Percentiles rank a stretch among this genome's conserved stretches.
These are phyloP conservation scores for Arthrobotrys musiformis DNA, from an alignment of 2,329 filamentous ascomycete species.

Conservation along the genomic window DNA sequence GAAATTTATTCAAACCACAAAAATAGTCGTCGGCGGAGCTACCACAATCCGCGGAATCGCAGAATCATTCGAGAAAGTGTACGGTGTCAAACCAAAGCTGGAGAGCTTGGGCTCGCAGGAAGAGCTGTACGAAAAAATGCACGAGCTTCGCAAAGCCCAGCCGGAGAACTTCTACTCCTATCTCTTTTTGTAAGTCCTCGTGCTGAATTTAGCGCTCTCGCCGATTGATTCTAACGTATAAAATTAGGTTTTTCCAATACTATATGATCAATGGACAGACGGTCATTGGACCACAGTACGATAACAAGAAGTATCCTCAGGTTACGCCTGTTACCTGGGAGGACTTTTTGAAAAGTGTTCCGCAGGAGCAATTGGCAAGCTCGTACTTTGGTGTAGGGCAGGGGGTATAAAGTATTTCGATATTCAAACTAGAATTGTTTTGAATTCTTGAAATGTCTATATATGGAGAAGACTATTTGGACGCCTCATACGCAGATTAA, in stretches of 20 bases:
- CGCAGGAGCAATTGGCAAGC: background rate
- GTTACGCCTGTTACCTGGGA: slow-evolving; percentile 6
- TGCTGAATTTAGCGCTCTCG: background rate
- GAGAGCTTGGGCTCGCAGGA: slow-evolving; percentile 59
- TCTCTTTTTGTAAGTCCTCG: slow-evolving; percentile 6
- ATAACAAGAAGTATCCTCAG: slow-evolving; percentile 5
- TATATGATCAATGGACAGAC: slow-evolving; percentile 6
- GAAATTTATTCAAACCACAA: background rate
- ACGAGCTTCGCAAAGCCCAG: slow-evolving; percentile 39
- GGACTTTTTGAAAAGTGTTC: slow-evolving; percentile 1
- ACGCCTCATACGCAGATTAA: too few relatives aligned
- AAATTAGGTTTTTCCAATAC: slow-evolving; percentile 8
- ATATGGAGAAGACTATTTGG: too few relatives aligned
- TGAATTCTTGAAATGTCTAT: too few relatives aligned
- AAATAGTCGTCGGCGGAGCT: slow-evolving; percentile 62
- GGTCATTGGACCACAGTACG: background rate
- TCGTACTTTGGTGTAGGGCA: background rate
- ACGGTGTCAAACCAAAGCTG: slow-evolving; percentile 57
- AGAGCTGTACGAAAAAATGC: slow-evolving; percentile 60
- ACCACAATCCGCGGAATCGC: slow-evolving; percentile 59
- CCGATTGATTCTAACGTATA: background rate
- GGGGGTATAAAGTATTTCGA: background rate
- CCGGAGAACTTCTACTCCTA: slow-evolving; percentile 12
- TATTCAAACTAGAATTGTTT: too few relatives aligned
- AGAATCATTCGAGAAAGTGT: slow-evolving; percentile 58